phyloP scores from a whole-genome alignment of 495 filamentous ascomycete species.

The Aspergillus diversus region DNA sequence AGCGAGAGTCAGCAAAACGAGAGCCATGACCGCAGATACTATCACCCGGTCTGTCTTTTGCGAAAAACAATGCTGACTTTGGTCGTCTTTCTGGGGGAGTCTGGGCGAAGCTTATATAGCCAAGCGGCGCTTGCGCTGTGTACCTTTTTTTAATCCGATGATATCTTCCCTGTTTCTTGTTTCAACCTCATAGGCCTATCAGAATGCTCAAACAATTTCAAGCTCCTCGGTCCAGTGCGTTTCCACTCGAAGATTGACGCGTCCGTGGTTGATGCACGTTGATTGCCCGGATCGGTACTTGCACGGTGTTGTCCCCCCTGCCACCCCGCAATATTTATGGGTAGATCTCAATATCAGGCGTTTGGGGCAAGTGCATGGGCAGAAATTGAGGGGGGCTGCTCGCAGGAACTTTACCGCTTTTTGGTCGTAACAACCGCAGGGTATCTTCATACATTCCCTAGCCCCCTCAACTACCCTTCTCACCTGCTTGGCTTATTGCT shows the following conservation, averaged over 20 bases:
- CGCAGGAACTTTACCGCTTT: background rate
- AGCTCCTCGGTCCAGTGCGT: background rate
- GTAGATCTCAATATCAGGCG: background rate
- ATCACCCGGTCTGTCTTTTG: background rate
- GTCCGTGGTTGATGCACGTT: background rate
- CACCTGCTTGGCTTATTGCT: no score
- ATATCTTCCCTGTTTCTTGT: background rate
- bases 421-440: no score
- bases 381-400: background rate
- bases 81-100: background rate
- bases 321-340: background rate
- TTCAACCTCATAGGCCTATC: background rate
- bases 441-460: no score
- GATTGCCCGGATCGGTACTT: background rate
- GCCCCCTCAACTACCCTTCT: no score
- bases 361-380: background rate
- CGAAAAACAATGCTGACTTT: background rate
- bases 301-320: background rate
- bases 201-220: background rate
- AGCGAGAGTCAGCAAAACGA: background rate
- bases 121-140: background rate
- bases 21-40: background rate
- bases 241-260: background rate
- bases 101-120: conserved; percentile 7
- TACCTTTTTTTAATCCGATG: background rate